Evolutionary conservation across 2,329 filamentous ascomycete species (phyloP).

Genomic region (Epichloe sylvatica): DNA sequence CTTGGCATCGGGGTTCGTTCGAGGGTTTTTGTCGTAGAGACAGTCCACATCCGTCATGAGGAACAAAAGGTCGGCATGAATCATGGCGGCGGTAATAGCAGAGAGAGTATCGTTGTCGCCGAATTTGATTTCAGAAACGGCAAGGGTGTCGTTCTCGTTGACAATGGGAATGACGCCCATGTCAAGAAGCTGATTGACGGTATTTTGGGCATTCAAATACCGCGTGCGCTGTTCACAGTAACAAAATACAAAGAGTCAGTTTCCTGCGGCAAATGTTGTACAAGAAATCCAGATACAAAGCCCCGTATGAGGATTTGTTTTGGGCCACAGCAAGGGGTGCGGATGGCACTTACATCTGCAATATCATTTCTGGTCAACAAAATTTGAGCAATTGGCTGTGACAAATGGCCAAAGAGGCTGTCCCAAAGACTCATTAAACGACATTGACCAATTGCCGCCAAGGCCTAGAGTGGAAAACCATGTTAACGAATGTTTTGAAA

Average conservation of each 20-base stretch:
- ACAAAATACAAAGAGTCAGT: neutral
- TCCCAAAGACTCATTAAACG: constrained; percentile 94
- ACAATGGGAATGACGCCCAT: constrained; percentile 98
- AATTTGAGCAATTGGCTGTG: constrained; percentile 88
- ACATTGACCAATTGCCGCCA: constrained; percentile 93
- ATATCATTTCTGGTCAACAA: constrained; percentile 92
- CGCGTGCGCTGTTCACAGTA: constrained; percentile 52
- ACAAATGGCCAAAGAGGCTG: constrained; percentile 72
- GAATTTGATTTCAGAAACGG: constrained; percentile 97
- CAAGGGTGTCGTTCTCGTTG: constrained; percentile 95
- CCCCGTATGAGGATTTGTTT: neutral
- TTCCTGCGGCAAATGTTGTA: neutral
- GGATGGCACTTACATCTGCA: constrained; percentile 53
- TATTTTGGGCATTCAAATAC: constrained; percentile 95
- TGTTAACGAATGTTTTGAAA: neutral
- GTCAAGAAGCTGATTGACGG: constrained; percentile 73
- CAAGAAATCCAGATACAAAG: neutral
- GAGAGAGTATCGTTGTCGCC: constrained; percentile 97
- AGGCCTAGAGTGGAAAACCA: constrained; percentile 37
- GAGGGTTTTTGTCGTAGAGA: constrained; percentile 89
- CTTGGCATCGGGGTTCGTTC: constrained; percentile 68
- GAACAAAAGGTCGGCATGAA: constrained; percentile 91
- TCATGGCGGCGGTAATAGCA: constrained; percentile 93
- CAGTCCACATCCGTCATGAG: constrained; percentile 99
- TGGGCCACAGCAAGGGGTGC: too few relatives aligned